These are phyloP conservation scores for Castanea sativa DNA, from an alignment of 306 rosid genomes.

Conservation along the genomic window DNA sequence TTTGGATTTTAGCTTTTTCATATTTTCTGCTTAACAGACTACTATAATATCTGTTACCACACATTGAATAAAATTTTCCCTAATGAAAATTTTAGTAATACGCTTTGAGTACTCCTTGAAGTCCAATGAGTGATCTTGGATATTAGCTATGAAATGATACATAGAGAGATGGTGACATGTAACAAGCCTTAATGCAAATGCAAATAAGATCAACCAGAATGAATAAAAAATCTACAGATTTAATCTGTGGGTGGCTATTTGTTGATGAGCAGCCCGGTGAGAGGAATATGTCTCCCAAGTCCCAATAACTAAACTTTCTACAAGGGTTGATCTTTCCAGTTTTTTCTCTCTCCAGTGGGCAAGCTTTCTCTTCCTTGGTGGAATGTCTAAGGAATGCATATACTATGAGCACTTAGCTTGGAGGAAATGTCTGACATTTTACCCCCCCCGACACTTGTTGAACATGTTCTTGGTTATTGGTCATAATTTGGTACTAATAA, in stretches of 20 bases:
- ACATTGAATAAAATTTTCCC: neutral
- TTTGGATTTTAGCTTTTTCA: neutral
- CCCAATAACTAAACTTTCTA: neutral
- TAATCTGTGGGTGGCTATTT: neutral
- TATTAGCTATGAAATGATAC: neutral
- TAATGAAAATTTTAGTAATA: neutral
- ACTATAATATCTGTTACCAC: neutral
- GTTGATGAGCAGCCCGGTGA: neutral
- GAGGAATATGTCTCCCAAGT: neutral
- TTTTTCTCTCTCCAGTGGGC: neutral
- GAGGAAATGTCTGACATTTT: too few relatives aligned
- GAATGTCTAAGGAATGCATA: neutral
- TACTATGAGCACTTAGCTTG: neutral
- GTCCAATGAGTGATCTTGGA: neutral
- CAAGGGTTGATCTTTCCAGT: neutral
- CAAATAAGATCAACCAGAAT: neutral
- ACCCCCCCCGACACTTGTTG: neutral
- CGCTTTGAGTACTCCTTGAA: neutral
- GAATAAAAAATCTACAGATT: neutral
- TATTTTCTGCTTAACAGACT: neutral
- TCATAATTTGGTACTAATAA: neutral
- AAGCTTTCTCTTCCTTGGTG: neutral
- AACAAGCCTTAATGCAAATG: neutral
- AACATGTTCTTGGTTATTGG: neutral
- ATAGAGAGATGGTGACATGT: neutral